Conservation (phyloP, 2,329 filamentous ascomycete genomes). For the Neonectria ditissima region DNA sequence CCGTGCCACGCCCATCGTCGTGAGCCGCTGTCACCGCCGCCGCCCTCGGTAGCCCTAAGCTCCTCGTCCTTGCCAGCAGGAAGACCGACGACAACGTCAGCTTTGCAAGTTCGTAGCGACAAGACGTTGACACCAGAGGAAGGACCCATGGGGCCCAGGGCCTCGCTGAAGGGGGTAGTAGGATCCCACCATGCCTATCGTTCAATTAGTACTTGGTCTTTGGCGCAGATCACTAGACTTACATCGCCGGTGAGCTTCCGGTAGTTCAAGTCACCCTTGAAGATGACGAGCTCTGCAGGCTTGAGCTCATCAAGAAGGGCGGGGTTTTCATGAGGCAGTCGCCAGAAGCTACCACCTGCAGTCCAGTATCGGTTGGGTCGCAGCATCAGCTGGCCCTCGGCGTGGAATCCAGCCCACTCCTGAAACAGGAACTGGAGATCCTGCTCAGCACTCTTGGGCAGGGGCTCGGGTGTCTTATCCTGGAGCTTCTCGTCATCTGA, state of each 20-base stretch:
- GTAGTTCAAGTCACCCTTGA: conserved; percentile 98
- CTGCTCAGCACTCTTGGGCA: conserved; percentile 74
- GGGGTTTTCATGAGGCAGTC: conserved; percentile 76
- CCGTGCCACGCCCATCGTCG: conserved; percentile 95
- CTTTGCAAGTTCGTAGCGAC: conserved; percentile 93
- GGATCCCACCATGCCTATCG: conserved; percentile 75
- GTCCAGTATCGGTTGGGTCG: conserved; percentile 95
- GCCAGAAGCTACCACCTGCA: conserved; percentile 87
- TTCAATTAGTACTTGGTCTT: conserved; percentile 25
- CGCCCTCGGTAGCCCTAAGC: conserved; percentile 74
- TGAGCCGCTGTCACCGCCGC: conserved; percentile 76
- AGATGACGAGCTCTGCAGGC: conserved; percentile 87
- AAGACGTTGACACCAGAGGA: conserved; percentile 86
- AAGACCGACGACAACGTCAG: conserved; percentile 94
- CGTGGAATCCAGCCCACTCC: conserved; percentile 83
- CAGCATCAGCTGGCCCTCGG: conserved; percentile 84
- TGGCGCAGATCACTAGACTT: conserved; percentile 48
- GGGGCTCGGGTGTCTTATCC: conserved; percentile 67
- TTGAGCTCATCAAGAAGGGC: conserved; percentile 82
- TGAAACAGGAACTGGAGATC: conserved; percentile 82
- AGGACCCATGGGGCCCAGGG: conserved; percentile 86
- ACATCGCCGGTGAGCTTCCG: conserved; percentile 92
- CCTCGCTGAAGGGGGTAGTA: conserved; percentile 85
- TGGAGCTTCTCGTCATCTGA: conserved; percentile 74
- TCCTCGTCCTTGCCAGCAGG: conserved; percentile 84